phyloP scores from a whole-genome alignment of 495 filamentous ascomycete genomes.

The Bathelium albidoporum region DNA sequence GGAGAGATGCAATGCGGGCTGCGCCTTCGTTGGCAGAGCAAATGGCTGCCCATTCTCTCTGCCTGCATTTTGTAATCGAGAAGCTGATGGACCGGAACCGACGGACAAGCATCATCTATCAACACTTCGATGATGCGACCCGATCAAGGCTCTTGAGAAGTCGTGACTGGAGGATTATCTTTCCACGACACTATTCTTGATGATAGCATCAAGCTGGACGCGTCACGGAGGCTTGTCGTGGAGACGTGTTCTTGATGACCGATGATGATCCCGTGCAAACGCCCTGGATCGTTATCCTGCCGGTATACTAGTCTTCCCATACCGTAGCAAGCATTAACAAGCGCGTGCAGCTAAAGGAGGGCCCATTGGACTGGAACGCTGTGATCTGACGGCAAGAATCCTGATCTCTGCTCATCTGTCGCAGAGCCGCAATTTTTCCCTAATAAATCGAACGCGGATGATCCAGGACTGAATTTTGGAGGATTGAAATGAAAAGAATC shows the following conservation, averaged over 20 bases:
- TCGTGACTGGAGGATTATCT: not conserved
- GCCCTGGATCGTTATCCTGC: not conserved
- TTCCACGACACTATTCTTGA: not conserved
- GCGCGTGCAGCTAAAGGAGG: not conserved
- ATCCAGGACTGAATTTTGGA: not conserved
- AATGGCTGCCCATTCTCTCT: not conserved
- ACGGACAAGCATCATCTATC: not conserved
- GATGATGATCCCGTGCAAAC: not conserved
- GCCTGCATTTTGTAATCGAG: too few relatives aligned
- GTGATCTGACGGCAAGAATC: not conserved
- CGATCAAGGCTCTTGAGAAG: not conserved
- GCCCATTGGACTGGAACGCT: not conserved
- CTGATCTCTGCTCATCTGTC: not conserved
- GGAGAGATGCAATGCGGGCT: not conserved
- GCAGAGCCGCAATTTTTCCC: slow-evolving; percentile 4
- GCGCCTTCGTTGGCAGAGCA: not conserved
- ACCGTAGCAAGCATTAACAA: not conserved
- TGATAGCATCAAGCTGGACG: not conserved
- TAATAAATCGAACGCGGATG: not conserved
- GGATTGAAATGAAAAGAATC: not conserved
- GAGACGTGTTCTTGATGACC: not conserved
- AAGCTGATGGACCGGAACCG: not conserved
- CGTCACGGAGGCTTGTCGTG: not conserved
- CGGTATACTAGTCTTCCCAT: not conserved
- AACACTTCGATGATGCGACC: not conserved